phyloP scores from a whole-genome alignment of 805 yeast species.

The Candida insectorum region DNA sequence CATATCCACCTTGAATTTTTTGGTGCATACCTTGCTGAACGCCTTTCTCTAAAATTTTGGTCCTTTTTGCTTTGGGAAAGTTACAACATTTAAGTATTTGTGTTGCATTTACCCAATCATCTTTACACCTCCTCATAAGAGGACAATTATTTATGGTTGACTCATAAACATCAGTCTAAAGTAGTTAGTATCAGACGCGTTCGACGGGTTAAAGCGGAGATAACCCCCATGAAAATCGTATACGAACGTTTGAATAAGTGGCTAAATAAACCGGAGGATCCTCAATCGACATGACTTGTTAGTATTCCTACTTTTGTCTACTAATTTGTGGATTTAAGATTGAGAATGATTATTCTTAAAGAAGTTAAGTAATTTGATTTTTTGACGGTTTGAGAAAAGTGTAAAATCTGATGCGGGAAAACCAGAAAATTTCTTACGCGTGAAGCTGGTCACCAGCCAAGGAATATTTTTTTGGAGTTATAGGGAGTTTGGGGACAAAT shows the following conservation, averaged over 20 bases:
- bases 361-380: no score
- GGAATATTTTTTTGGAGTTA: no score
- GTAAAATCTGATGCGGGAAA: no score
- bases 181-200: slow-evolving; percentile 8
- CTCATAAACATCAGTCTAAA: slow-evolving; percentile 65
- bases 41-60: slow-evolving; percentile 86
- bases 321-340: neutral
- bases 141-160: slow-evolving; percentile 63
- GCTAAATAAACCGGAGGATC: slow-evolving; percentile 43
- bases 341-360: neutral
- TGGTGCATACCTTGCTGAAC: slow-evolving; percentile 90
- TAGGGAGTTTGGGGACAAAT: no score
- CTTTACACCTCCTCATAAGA: slow-evolving; percentile 85
- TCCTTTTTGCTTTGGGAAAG: slow-evolving; percentile 90
- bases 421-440: no score
- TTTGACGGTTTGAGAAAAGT: no score
- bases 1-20: slow-evolving; percentile 96
- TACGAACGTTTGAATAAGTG: slow-evolving; percentile 45
- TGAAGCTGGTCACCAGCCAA: no score
- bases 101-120: slow-evolving; percentile 97
- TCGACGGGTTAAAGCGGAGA: neutral
- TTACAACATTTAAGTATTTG: slow-evolving; percentile 91
- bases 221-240: neutral
- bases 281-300: slow-evolving; percentile 9
- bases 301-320: neutral